phyloP scores from a whole-genome alignment of 208 protist species.

The Trypanosoma conorhini region DNA sequence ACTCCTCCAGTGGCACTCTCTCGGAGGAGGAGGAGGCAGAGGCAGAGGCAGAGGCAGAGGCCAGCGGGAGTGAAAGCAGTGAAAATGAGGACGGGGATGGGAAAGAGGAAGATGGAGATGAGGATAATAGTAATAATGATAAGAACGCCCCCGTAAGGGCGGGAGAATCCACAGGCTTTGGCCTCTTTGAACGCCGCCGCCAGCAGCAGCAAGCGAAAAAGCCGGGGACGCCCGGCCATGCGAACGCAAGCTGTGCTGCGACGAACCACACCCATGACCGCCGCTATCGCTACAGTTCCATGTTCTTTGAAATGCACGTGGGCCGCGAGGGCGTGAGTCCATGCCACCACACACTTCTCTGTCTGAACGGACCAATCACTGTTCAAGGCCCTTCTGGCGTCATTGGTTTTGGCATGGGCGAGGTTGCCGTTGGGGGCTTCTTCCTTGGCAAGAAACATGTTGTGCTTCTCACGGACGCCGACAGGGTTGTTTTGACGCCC shows the following conservation, averaged over 20 bases:
- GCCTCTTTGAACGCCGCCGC: constrained; percentile 13
- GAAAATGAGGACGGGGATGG: constrained; percentile 18
- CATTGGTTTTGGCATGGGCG: constrained; percentile 69
- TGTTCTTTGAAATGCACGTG: constrained; percentile 64
- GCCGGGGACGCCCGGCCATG: neutral
- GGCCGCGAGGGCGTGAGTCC: constrained; percentile 18
- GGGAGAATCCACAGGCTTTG: constrained; percentile 6
- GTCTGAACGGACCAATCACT: constrained; percentile 50
- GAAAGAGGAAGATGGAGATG: constrained; percentile 28
- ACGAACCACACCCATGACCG: constrained; percentile 12
- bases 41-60: constrained; percentile 25
- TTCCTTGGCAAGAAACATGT: constrained; percentile 68
- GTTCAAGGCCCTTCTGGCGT: constrained; percentile 78
- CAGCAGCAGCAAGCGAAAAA: constrained; percentile 17
- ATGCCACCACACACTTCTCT: constrained; percentile 75
- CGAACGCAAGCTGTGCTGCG: neutral
- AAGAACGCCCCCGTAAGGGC: constrained; percentile 8
- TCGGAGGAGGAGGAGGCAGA: constrained; percentile 19
- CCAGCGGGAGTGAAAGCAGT: constrained; percentile 18
- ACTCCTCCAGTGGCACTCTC: constrained; percentile 11
- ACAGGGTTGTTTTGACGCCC: constrained; percentile 61
- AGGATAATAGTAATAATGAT: constrained; percentile 7
- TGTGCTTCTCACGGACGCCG: constrained; percentile 44
- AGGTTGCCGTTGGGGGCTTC: constrained; percentile 67
- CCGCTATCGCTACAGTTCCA: constrained; percentile 43